Evolutionary conservation across 2,329 filamentous ascomycete genomes (phyloP).

Genomic region (Hypocrella siamensis): DNA sequence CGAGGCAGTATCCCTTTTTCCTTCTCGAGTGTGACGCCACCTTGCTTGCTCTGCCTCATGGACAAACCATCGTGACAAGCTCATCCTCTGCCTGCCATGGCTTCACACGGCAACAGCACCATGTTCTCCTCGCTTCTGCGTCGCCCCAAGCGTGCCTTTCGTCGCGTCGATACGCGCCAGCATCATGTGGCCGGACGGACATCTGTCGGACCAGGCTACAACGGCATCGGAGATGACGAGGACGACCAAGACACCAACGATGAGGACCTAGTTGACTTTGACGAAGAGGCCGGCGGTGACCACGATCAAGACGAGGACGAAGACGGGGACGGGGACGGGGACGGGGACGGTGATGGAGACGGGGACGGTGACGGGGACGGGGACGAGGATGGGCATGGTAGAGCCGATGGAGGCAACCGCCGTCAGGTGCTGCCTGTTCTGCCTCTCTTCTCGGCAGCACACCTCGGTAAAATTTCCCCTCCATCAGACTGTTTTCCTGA

Average conservation of each 20-base stretch:
- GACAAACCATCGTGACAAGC: conserved; percentile 1
- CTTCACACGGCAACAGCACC: conserved; percentile 5
- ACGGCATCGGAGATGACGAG: too few species aligned
- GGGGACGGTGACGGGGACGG: too few species aligned
- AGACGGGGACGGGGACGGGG: conserved; percentile 27
- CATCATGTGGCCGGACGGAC: conserved; percentile 15
- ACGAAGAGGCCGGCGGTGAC: conserved; percentile 30
- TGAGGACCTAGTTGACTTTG: conserved; percentile 14
- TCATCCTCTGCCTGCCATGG: conserved; percentile 5
- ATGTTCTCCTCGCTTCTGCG: conserved; percentile 23
- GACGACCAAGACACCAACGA: conserved; percentile 26
- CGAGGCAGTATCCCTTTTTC: too few species aligned
- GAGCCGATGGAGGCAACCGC: conserved; percentile 31
- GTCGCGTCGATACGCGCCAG: conserved; percentile 15
- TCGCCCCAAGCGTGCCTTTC: conserved; percentile 16
- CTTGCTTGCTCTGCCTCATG: not conserved
- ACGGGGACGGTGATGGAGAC: conserved; percentile 30
- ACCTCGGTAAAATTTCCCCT: conserved; percentile 43
- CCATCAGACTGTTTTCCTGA: conserved; percentile 1
- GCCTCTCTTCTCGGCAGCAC: conserved; percentile 65
- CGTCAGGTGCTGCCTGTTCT: conserved; percentile 30
- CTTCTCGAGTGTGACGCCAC: not conserved
- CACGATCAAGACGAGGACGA: conserved; percentile 32
- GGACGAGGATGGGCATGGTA: conserved; percentile 22
- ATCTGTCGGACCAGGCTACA: too few species aligned